Evolutionary conservation across 2,329 filamentous ascomycete species (phyloP), one percentile per base, ranked within the genome.

Genomic region (Arthroderma sp.): DNA sequence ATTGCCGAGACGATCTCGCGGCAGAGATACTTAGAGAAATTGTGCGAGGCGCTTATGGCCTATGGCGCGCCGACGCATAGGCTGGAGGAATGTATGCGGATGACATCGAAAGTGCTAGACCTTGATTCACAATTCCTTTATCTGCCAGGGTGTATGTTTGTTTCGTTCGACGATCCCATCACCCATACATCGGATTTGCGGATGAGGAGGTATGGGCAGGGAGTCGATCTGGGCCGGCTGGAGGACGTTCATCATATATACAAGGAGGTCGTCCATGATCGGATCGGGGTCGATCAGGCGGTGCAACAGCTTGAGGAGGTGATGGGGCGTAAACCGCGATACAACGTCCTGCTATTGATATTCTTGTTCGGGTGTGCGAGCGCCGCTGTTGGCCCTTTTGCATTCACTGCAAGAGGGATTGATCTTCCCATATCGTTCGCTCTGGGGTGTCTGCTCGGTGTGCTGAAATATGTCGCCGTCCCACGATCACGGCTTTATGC

Each of bases 31-130:
- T 72, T 95, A 8, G 74, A 88, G 44, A 86, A 84, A 60, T 74
- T 95, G 34, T 94, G 88, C 59, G 78, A 80, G 36, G 85, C 85
- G 1, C 68, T 95, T 47, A 95, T 95, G 87, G 73, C 79, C 57
- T 94, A 85, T 51, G 88, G 88, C 8, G 88, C 88, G 1, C 88
- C 88, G 1, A 94, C 87, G 0, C 88, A 95, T 66, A 80, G 88
- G 7, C 69, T 95, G 15, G 88, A 95, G 62, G 69, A 94, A 59
- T 94, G 94, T 61, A 81, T 95, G 77, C 80, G 75, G 50, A 93
- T 89, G 83, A 87, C 84, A 6, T 81, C 88, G 1, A 75, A 84
- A n/a, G 84, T 91, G 1, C 73, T 95, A 33, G 84, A 88, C 61
- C 88, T 94, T 10, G 83, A 94, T 52, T 83, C 82, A 4, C 86